Percentiles rank a stretch among this genome's conserved stretches.
These are phyloP conservation scores for Themeda triandra DNA, from an alignment of 176 grass and related monocot genomes.

Conservation along the genomic window DNA sequence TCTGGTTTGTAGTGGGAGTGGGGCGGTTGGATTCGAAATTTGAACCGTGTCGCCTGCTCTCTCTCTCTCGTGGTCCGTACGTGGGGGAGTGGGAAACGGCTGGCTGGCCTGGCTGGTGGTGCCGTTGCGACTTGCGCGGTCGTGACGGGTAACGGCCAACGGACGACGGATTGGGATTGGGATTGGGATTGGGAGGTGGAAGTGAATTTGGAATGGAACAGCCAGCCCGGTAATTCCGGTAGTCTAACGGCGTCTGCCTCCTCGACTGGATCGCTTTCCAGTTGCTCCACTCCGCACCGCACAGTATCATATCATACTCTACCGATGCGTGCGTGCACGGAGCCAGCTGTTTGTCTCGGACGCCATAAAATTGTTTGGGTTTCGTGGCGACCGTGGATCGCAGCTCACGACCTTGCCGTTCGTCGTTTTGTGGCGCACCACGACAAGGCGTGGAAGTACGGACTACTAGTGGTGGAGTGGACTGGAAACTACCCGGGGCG, in stretches of 20 bases:
- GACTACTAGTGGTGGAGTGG: neutral
- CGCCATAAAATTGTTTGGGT: too few relatives aligned
- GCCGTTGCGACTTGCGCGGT: neutral
- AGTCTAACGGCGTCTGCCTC: neutral
- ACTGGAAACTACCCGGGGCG: neutral
- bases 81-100: conserved; percentile 33
- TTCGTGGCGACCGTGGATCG: neutral
- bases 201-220: neutral
- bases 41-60: conserved; percentile 25
- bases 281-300: neutral
- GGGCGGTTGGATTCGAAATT: conserved; percentile 37
- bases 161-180: neutral
- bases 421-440: neutral
- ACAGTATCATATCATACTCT: too few relatives aligned
- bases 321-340: neutral
- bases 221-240: neutral
- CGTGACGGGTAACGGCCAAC: neutral
- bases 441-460: neutral
- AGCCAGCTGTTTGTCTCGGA: neutral
- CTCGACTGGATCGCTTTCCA: neutral
- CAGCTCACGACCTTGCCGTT: too few relatives aligned
- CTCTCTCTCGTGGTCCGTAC: neutral
- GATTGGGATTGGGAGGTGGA: neutral
- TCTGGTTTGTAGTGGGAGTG: neutral
- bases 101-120: neutral